phyloP scores from a whole-genome alignment of 2,329 filamentous ascomycete species.

The Orbilia oligospora region DNA sequence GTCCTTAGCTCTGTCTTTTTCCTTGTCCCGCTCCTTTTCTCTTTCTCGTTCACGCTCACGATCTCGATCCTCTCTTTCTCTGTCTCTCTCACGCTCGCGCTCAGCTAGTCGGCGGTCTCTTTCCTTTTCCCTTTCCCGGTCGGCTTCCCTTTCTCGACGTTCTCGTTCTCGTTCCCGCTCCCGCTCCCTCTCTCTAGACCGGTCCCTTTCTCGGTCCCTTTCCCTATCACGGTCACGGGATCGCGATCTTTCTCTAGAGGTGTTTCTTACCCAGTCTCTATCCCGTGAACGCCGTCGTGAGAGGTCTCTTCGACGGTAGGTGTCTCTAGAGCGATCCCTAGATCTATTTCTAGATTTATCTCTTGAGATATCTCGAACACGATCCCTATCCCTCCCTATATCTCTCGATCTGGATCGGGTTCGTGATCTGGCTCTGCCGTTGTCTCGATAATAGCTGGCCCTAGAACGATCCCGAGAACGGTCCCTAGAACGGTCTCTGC shows the following conservation, averaged over 20 bases:
- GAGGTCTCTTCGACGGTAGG: slow-evolving; percentile 38
- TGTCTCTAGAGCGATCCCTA: slow-evolving; percentile 41
- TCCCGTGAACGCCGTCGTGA: slow-evolving; percentile 47
- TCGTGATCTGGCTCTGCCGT: slow-evolving; percentile 38
- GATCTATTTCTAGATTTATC: slow-evolving; percentile 36
- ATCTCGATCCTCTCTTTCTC: slow-evolving; percentile 29
- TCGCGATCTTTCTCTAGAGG: slow-evolving; percentile 43
- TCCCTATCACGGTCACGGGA: slow-evolving; percentile 53
- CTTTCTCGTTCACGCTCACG: slow-evolving; percentile 31
- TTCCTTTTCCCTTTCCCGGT: slow-evolving; percentile 21
- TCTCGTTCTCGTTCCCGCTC: slow-evolving; percentile 31
- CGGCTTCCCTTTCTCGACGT: slow-evolving; percentile 14
- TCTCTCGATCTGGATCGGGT: slow-evolving; percentile 48
- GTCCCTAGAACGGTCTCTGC: slow-evolving; percentile 37
- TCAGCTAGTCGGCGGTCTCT: slow-evolving; percentile 43
- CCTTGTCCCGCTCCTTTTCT: slow-evolving; percentile 40
- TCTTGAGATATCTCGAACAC: slow-evolving; percentile 3
- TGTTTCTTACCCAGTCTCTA: slow-evolving; percentile 42
- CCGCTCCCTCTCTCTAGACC: slow-evolving; percentile 43
- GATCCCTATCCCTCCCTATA: slow-evolving; percentile 20
- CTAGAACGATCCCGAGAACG: slow-evolving; percentile 46
- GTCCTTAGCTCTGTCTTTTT: slow-evolving; percentile 38
- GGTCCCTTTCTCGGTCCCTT: slow-evolving; percentile 41
- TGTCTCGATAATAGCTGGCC: slow-evolving; percentile 39
- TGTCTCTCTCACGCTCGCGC: slow-evolving; percentile 44